Evolutionary conservation across 257 asterid species (phyloP).

Genomic region (Solanum sejunctum): DNA sequence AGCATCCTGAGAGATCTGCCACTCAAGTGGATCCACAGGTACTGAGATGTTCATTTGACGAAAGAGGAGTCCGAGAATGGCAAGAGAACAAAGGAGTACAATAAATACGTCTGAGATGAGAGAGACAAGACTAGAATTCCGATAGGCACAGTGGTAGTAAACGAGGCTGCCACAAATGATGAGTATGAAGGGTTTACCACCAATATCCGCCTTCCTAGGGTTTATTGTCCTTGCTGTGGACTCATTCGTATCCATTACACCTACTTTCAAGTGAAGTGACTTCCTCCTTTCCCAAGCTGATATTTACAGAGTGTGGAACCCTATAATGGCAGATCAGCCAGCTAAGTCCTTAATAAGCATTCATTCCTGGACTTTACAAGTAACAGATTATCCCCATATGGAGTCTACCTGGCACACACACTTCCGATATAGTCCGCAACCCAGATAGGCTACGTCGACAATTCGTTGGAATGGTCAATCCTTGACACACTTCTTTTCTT

Average conservation of each 20-base stretch:
- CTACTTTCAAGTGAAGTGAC: neutral
- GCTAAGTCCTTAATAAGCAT: neutral
- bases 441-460: neutral
- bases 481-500: neutral
- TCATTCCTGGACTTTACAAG: neutral
- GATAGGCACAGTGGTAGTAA: slow-evolving; percentile 86
- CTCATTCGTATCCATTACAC: neutral
- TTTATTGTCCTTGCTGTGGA: neutral
- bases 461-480: neutral
- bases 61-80: slow-evolving; percentile 93
- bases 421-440: neutral
- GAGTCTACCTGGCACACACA: neutral
- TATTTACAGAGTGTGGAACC: neutral
- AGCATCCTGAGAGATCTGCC: slow-evolving; percentile 96
- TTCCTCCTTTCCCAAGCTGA: neutral
- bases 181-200: slow-evolving; percentile 30
- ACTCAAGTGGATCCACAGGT: slow-evolving; percentile 94
- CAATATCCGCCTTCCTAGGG: neutral
- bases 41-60: slow-evolving; percentile 95
- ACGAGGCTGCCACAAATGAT: slow-evolving; percentile 68
- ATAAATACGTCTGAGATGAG: slow-evolving; percentile 84
- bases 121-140: slow-evolving; percentile 64
- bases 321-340: neutral
- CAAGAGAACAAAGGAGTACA: slow-evolving; percentile 85
- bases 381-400: neutral